A percentile compares a stretch with the other conserved stretches of the same genome.
These are phyloP conservation scores for Biscogniauxia sp. DNA, from an alignment of 2,329 filamentous ascomycete species.

Conservation along the genomic window DNA sequence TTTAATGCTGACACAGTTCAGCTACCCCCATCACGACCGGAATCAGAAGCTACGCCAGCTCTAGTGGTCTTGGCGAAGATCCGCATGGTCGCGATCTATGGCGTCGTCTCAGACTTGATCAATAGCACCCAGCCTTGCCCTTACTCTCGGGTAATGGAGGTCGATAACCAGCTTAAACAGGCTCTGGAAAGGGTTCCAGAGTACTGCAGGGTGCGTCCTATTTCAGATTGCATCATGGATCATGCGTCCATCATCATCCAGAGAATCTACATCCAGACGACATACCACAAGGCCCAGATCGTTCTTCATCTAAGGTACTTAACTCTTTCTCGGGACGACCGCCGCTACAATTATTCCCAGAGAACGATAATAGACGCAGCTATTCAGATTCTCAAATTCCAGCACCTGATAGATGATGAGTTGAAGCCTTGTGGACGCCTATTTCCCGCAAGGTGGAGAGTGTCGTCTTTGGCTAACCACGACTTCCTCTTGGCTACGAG, in stretches of 20 bases:
- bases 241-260: slow-evolving; percentile 26
- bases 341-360: slow-evolving; percentile 26
- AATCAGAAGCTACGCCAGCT: slow-evolving; percentile 29
- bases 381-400: slow-evolving; percentile 22
- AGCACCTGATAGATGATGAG: slow-evolving; percentile 26
- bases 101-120: slow-evolving; percentile 15
- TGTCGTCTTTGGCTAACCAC: slow-evolving; percentile 1
- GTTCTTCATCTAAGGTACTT: slow-evolving; percentile 33
- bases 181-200: slow-evolving; percentile 23
- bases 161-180: slow-evolving; percentile 24
- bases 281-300: slow-evolving; percentile 30
- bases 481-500: slow-evolving; percentile 9
- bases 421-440: slow-evolving; percentile 7
- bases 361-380: slow-evolving; percentile 23
- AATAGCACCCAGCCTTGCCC: slow-evolving; percentile 16
- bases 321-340: slow-evolving; percentile 12
- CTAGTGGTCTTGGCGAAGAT: slow-evolving; percentile 24
- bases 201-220: slow-evolving; percentile 19
- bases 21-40: slow-evolving; percentile 36
- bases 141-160: slow-evolving; percentile 19
- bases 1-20: slow-evolving; percentile 35
- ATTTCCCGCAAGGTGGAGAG: slow-evolving; percentile 1
- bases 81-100: slow-evolving; percentile 17
- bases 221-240: slow-evolving; percentile 22
- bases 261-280: slow-evolving; percentile 28